Percentiles rank a stretch among this genome's conserved stretches.
Conservation (phyloP, 306 rosid genomes). For the Prunus davidiana region DNA sequence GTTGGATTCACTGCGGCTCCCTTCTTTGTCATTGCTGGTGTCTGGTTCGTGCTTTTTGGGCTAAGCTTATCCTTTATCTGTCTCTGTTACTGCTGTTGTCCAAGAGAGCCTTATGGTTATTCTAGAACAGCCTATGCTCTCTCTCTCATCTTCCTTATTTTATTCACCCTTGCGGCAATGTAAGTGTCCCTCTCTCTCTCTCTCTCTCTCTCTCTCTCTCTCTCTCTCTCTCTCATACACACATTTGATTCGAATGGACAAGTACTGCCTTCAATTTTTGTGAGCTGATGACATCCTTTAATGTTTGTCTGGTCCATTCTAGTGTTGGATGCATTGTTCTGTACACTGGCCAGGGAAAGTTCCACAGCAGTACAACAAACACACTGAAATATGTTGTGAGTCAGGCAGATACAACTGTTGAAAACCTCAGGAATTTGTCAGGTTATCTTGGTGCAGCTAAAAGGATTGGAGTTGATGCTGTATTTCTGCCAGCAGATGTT, state of each 20-base stretch:
- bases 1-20: slow-evolving; percentile 68
- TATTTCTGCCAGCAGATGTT: slow-evolving; percentile 71
- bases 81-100: slow-evolving; percentile 61
- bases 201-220: background rate
- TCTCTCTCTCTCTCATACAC: background rate
- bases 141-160: slow-evolving; percentile 59
- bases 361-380: slow-evolving; percentile 58
- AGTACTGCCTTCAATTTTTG: background rate
- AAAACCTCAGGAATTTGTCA: slow-evolving; percentile 66
- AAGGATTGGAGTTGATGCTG: slow-evolving; percentile 60
- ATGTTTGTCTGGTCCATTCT: slow-evolving; percentile 12
- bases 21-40: slow-evolving; percentile 47
- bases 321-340: slow-evolving; percentile 75
- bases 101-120: slow-evolving; percentile 49
- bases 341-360: slow-evolving; percentile 73
- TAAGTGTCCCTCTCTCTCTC: slow-evolving; percentile 23
- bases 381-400: slow-evolving; percentile 59
- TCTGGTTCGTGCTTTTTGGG: slow-evolving; percentile 75
- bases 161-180: slow-evolving; percentile 70
- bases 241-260: background rate
- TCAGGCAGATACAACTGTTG: slow-evolving; percentile 58
- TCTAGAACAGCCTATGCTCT: slow-evolving; percentile 51
- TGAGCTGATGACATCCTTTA: slow-evolving; percentile 4
- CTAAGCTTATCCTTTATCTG: slow-evolving; percentile 40
- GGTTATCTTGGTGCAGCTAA: slow-evolving; percentile 81